Conservation (phyloP, 1,284 basidiomycete genomes). For the Tilletia setariae region DNA sequence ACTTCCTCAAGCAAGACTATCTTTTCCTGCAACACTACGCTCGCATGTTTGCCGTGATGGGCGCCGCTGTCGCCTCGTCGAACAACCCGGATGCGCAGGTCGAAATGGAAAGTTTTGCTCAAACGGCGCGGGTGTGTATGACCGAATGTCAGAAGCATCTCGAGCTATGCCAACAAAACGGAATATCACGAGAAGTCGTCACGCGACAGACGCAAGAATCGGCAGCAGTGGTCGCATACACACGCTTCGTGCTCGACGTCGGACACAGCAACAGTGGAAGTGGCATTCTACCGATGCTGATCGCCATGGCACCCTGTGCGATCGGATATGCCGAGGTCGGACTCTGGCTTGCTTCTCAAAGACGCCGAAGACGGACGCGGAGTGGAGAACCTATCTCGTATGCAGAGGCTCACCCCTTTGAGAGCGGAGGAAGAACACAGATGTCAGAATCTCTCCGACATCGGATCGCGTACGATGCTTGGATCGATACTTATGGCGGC, state of each 20-base stretch:
- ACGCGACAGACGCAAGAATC: slow-evolving; percentile 36
- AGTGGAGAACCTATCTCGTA: slow-evolving; percentile 57
- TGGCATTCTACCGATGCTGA: slow-evolving; percentile 69
- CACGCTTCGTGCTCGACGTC: slow-evolving; percentile 45
- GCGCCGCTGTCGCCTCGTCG: slow-evolving; percentile 53
- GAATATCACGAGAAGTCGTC: slow-evolving; percentile 30
- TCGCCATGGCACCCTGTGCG: slow-evolving; percentile 80
- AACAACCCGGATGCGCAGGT: slow-evolving; percentile 70
- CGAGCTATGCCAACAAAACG: slow-evolving; percentile 35
- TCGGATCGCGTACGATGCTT: slow-evolving; percentile 3
- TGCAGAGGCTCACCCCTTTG: slow-evolving; percentile 78
- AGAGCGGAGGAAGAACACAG: slow-evolving; percentile 62
- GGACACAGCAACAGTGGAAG: slow-evolving; percentile 21
- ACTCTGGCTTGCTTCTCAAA: slow-evolving; percentile 58
- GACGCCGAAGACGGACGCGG: not conserved
- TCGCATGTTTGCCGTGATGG: slow-evolving; percentile 64
- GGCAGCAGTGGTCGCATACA: slow-evolving; percentile 46
- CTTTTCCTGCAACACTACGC: slow-evolving; percentile 59
- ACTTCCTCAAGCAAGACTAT: slow-evolving; percentile 73
- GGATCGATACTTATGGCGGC: slow-evolving; percentile 5
- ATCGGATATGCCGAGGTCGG: slow-evolving; percentile 94
- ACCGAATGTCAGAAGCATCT: slow-evolving; percentile 41
- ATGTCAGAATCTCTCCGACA: slow-evolving; percentile 61
- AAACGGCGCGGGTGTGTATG: slow-evolving; percentile 56
- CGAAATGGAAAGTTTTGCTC: slow-evolving; percentile 66